Evolutionary conservation across 495 filamentous ascomycete species (phyloP).

Genomic region (Aspergillus biplanus): DNA sequence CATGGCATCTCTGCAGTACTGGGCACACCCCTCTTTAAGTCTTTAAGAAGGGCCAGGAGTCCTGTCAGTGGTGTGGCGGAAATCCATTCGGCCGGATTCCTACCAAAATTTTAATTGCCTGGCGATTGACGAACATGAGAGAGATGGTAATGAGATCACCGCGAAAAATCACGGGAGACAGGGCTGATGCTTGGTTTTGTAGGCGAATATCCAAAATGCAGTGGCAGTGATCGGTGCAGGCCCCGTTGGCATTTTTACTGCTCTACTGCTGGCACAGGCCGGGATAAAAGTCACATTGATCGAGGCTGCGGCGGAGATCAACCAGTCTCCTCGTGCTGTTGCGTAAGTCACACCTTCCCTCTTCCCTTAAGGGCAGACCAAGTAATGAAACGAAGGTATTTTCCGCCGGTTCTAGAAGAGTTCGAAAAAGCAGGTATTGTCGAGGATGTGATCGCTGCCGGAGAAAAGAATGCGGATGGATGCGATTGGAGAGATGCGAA

Average conservation of each 20-base stretch:
- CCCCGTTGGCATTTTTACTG: neutral
- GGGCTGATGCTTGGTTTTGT: too few species aligned
- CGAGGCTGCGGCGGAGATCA: neutral
- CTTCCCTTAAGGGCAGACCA: neutral
- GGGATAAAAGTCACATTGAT: neutral
- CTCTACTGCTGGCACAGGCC: neutral
- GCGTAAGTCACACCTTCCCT: neutral
- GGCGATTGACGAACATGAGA: too few species aligned
- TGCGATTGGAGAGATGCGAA: constrained; percentile 1
- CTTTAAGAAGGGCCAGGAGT: too few species aligned
- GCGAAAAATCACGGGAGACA: too few species aligned
- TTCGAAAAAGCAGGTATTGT: neutral
- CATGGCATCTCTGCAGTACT: too few species aligned
- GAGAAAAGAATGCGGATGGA: constrained; percentile 2
- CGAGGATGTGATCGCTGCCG: neutral
- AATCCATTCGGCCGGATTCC: too few species aligned
- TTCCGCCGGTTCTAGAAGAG: neutral
- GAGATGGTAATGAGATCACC: too few species aligned
- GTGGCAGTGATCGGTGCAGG: neutral
- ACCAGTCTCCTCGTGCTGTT: neutral
- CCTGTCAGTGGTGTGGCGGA: too few species aligned
- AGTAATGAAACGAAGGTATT: neutral
- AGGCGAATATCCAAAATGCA: too few species aligned
- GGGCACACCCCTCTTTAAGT: too few species aligned
- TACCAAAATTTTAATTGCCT: too few species aligned